A percentile compares a stretch with the other conserved stretches of the same genome.
Evolutionary conservation across 2,329 filamentous ascomycete genomes (phyloP).

Genomic region (Penicillium nordicum): DNA sequence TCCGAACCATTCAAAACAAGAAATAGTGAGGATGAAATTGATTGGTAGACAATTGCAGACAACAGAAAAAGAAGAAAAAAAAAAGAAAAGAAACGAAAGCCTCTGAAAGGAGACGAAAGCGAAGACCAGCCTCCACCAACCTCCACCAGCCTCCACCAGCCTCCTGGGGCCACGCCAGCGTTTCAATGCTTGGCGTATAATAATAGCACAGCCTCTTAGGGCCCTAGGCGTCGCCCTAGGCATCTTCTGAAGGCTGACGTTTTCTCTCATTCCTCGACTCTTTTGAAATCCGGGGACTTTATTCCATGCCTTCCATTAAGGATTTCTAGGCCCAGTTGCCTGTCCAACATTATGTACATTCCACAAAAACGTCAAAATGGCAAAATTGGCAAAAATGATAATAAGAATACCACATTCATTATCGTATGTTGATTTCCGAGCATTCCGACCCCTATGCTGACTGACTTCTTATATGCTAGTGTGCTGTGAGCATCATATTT

Average conservation of each 20-base stretch:
- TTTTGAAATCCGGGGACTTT: constrained; percentile 10
- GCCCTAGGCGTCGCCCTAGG: too few species aligned
- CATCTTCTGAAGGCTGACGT: constrained; percentile 2
- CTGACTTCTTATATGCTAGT: constrained; percentile 19
- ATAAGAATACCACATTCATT: constrained; percentile 29
- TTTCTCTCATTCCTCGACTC: constrained; percentile 7
- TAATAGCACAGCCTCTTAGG: constrained; percentile 9
- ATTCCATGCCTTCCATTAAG: constrained; percentile 18
- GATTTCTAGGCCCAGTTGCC: constrained; percentile 16
- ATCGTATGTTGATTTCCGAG: constrained; percentile 26
- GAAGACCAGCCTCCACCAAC: background rate
- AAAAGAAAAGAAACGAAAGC: too few species aligned
- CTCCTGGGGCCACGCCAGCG: constrained; percentile 2
- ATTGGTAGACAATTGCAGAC: background rate
- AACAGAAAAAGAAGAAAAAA: too few species aligned
- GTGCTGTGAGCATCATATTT: constrained; percentile 32
- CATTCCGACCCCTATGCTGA: constrained; percentile 6
- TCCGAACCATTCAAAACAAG: background rate
- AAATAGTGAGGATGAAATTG: background rate
- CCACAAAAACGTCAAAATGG: constrained; percentile 19
- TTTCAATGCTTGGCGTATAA: constrained; percentile 11
- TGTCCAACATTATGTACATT: constrained; percentile 23
- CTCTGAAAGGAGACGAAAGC: too few species aligned
- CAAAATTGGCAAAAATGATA: background rate
- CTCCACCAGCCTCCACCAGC: constrained; percentile 1